Conservation (phyloP, 2,329 filamentous ascomycete genomes). For the Venturia carpophila region DNA sequence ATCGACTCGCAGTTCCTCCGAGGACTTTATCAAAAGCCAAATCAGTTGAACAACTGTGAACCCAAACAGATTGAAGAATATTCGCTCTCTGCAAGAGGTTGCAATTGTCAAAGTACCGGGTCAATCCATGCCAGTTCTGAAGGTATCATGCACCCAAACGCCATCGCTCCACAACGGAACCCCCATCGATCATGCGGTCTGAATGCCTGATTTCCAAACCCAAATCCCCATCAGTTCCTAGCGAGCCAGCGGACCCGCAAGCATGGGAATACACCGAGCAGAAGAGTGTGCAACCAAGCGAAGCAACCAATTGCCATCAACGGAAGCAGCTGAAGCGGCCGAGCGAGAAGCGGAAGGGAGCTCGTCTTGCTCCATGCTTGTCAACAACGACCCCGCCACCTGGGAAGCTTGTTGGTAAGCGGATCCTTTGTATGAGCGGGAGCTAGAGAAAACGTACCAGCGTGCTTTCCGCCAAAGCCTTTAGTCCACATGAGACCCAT, state of each 20-base stretch:
- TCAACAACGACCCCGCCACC: conserved; percentile 46
- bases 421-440: neutral
- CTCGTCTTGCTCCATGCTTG: conserved; percentile 43
- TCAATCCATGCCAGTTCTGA: neutral
- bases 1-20: too few relatives aligned
- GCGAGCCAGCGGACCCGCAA: too few relatives aligned
- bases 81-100: too few relatives aligned
- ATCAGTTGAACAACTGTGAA: too few relatives aligned
- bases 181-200: neutral
- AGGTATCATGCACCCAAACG: neutral
- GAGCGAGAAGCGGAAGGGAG: conserved; percentile 44
- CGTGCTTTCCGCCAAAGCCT: conserved; percentile 36
- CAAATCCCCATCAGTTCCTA: neutral
- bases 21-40: too few relatives aligned
- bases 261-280: too few relatives aligned
- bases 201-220: neutral
- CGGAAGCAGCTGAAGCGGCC: conserved; percentile 48
- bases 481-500: conserved; percentile 44
- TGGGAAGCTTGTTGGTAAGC: conserved; percentile 24
- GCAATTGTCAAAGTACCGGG: neutral
- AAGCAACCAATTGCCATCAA: conserved; percentile 27
- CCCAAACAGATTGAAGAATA: neutral
- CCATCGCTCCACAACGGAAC: neutral
- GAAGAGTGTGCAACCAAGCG: too few relatives aligned
- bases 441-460: conserved; percentile 28